Base-by-base conservation (phyloP, 345 rosid species). In the Linum trigynum region DNA sequence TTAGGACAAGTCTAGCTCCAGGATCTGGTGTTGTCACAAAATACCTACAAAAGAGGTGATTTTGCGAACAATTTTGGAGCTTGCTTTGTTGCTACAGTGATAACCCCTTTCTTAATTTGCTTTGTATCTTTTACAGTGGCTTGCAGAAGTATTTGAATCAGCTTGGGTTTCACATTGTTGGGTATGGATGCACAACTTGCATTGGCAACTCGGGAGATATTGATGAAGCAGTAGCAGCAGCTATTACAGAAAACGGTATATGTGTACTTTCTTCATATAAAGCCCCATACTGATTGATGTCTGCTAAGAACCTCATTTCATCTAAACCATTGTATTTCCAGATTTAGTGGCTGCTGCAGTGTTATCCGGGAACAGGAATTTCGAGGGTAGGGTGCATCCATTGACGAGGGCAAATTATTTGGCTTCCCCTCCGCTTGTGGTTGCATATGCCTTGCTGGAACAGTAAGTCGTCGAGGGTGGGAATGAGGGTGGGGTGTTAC, bases 1-100 rank as follows among this genome's bases (percentile, higher is more conserved):
- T 81, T 62, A 89, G 89, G 74, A 89, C 96, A 14, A 92, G 96
- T 76, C 95, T 92, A 70, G 98, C 98, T 61, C 96, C 96, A 3
- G 95, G 98, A 40, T 92, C 98, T 71, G 95, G 98, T 63, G 95
- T 92, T 73, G 98, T 89, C 60, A 92, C 96, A 62, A 92, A 84
- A 71, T 92, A 92, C 81, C 79, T 92, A 65, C 76, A 75, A 55
- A 88, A 78, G 73, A 89, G 94, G 90, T 85, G 63, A 48, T 9
- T 48, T 35, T 39, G 50, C 69, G 5, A 14, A 50, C 12, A 3
- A 3, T 59, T 43, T 38, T 60, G 32, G 16, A 36, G 2, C 17
- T 51, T 7, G 32, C 32, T 23, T 68, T 6, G 11, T 10, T 23
- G 60, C 32, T 39, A 3, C 4, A 32, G 43, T 40, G 8, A 55